A percentile compares a stretch with the other conserved stretches of the same genome.
These are phyloP conservation scores for Scalesia atractyloides DNA, from an alignment of 129 eudicot genomes.

Conservation along the genomic window DNA sequence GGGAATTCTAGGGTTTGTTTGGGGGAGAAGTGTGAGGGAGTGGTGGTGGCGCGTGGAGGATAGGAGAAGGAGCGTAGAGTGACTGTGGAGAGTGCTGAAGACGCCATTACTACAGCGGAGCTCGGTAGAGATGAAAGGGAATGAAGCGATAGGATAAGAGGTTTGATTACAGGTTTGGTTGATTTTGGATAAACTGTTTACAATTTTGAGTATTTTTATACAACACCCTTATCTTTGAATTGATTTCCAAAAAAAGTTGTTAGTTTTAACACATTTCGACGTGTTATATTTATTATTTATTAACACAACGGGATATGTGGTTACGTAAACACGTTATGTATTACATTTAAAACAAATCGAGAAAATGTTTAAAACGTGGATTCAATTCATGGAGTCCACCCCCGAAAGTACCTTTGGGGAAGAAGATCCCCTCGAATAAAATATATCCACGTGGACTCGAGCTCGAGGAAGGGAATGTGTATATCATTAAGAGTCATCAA, in stretches of 20 bases:
- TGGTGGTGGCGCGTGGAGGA: conserved; percentile 26
- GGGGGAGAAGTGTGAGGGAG: conserved; percentile 41
- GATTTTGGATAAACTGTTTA: conserved; percentile 18
- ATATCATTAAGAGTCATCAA: no score
- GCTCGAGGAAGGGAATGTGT: no score
- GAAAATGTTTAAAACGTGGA: no score
- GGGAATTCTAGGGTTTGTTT: conserved; percentile 49
- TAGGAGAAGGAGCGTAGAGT: conserved; percentile 48
- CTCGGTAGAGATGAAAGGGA: background rate
- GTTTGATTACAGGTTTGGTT: conserved; percentile 8
- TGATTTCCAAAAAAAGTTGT: background rate
- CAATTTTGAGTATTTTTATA: background rate
- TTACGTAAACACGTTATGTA: no score
- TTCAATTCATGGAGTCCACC: no score
- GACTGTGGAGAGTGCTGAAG: conserved; percentile 58
- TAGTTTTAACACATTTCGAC: no score
- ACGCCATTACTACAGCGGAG: conserved; percentile 56
- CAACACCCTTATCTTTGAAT: conserved; percentile 1
- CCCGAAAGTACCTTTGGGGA: no score
- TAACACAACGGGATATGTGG: no score
- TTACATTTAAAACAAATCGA: no score
- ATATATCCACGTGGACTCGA: no score
- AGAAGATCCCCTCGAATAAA: no score
- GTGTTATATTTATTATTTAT: no score
- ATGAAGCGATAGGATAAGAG: conserved; percentile 53